phyloP scores from a whole-genome alignment of 208 protist genomes.

The Leishmania tarentolae region DNA sequence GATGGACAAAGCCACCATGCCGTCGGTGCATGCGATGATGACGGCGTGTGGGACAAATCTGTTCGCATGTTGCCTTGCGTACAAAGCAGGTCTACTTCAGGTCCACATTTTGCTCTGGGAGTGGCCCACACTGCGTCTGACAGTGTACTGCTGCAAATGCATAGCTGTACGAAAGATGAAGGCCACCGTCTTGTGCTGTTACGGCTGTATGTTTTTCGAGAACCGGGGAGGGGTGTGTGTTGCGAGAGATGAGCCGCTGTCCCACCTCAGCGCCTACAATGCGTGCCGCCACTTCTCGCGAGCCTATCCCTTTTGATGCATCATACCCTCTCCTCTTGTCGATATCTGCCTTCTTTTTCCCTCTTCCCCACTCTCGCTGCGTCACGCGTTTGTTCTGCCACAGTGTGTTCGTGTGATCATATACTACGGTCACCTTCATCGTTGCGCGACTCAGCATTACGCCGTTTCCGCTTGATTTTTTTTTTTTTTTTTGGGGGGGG shows the following conservation, averaged over 20 bases:
- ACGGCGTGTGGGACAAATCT: neutral
- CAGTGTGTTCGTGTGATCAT: neutral
- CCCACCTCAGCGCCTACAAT: neutral
- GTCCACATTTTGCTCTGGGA: neutral
- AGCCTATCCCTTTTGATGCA: neutral
- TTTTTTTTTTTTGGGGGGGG: neutral
- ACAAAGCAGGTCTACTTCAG: neutral
- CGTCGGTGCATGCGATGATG: neutral
- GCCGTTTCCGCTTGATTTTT: neutral
- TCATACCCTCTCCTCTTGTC: neutral
- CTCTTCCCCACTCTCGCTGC: neutral
- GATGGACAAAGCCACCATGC: neutral
- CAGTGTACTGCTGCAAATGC: neutral
- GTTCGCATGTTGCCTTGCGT: neutral
- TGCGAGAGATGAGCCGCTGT: neutral
- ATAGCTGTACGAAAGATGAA: neutral
- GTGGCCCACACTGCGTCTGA: neutral
- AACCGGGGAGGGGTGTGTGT: neutral
- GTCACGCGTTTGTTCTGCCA: neutral
- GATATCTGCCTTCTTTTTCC: neutral
- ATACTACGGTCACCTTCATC: neutral
- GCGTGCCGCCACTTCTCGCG: neutral
- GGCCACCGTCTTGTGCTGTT: neutral
- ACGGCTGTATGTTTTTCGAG: neutral
- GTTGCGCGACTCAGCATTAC: neutral